Evolutionary conservation across 179 eudicot species (phyloP), one percentile per base, ranked within the genome.

Genomic region (Silene noctiflora): DNA sequence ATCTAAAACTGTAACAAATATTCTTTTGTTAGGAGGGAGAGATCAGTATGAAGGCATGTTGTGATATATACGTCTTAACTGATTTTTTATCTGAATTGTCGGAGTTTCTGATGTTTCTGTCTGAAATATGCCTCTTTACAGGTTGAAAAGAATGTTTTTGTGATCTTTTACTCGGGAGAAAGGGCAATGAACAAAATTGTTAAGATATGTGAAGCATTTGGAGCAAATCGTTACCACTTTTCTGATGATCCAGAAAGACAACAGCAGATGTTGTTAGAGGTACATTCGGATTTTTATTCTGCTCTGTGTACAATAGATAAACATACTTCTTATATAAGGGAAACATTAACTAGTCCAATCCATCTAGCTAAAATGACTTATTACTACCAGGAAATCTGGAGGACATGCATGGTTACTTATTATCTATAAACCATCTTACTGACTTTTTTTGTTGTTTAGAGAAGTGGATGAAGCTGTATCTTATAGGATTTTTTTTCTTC

Each of bases 161-260:
- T 95, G 58, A 90, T 95, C 65, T 95, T 95, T 89, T 95, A 93
- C 87, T 95, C 99, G 0, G 99, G 99, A 66, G 98, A 95, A 87
- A 93, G 90, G 81, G 99, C 98, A 66, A 91, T 85, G 77, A 85
- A 87, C 82, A 95, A 95, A 87, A 87, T 90, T 67, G 78, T 89
- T 70, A 94, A 89, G 88, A 94, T 94, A 16, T 94, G 98, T 87
- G 98, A 92, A 83, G 93, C 96, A 51, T 94, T 89, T 89, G 97
- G 74, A 83, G 97, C 93, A 44, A 92, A 89, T 74, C 88, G 96
- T 25, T 92, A 90, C 75, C 85, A 91, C 53, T 92, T 90, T 72
- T 80, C 89, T 35, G 97, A 90, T 71, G 93, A 92, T 77, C 25
- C 88, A 12, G 85, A 83, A 76, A 87, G 85, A 83, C 97, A 90